phyloP scores from a whole-genome alignment of 805 yeast genomes.

The Torulaspora gathmanii region DNA sequence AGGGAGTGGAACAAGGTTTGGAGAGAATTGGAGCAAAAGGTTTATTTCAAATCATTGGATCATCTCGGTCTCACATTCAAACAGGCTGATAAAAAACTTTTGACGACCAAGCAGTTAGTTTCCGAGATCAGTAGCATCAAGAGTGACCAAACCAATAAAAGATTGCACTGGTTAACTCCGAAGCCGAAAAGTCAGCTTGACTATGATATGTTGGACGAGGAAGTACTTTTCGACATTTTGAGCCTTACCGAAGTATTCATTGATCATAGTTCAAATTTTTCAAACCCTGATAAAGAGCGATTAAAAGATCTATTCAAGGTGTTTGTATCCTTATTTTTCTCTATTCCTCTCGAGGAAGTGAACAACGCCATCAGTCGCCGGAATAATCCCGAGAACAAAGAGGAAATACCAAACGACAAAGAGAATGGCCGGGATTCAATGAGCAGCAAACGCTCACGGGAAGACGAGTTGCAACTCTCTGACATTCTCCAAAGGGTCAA shows the following conservation, averaged over 20 bases:
- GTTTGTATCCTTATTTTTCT: conserved; percentile 70
- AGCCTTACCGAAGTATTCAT: conserved; percentile 63
- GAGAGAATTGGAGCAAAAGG: conserved; percentile 97
- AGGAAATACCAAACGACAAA: conserved; percentile 22
- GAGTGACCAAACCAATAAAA: conserved; percentile 83
- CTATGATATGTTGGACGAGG: conserved; percentile 59
- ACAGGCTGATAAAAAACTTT: conserved; percentile 88
- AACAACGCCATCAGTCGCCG: conserved; percentile 37
- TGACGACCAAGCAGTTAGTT: conserved; percentile 84
- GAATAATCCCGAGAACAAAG: conserved; percentile 1
- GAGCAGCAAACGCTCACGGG: conserved; percentile 33
- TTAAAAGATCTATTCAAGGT: conserved; percentile 64
- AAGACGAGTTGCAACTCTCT: conserved; percentile 20
- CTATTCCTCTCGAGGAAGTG: conserved; percentile 46
- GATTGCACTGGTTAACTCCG: conserved; percentile 81
- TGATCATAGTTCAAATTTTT: conserved; percentile 64
- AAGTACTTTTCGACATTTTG: conserved; percentile 68
- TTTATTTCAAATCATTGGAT: conserved; percentile 87
- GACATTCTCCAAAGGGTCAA: conserved; percentile 36
- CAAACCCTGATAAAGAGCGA: conserved; percentile 74
- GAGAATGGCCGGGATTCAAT: conserved; percentile 12
- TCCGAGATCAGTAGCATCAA: conserved; percentile 90
- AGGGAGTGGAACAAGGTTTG: conserved; percentile 98
- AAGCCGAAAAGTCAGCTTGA: conserved; percentile 72
- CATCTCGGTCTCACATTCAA: conserved; percentile 94